Evolutionary conservation across 345 rosid species (phyloP), one percentile per base, ranked within the genome.

Genomic region (Gossypium bickii): DNA sequence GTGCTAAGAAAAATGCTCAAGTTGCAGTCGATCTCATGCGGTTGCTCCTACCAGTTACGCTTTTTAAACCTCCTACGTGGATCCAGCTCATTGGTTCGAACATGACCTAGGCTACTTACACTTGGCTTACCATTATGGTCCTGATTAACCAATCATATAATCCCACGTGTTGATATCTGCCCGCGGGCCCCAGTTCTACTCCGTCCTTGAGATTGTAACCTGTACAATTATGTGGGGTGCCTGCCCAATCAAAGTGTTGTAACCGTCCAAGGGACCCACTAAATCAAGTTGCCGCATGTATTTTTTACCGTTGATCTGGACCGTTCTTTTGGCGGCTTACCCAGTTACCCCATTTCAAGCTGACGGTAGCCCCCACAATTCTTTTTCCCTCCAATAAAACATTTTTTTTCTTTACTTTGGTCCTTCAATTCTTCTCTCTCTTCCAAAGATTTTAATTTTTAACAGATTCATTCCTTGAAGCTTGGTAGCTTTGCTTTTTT

Each of bases 401-500:
- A 43, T 63, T 45, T 64, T 12, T 44, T 24, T 12, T 43, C 24
- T 34, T 55, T 29, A 34, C 17, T 71, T 41, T 49, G 22, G 13
- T 4, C 41, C 56, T 51, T 51, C 56, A 51, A 10, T 72, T 57
- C 51, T 58, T 44, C 27, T 66, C 61, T 75, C 34, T 70, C 52
- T 70, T 12, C 24, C 63, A 22, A 44, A 57, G 70, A 13, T 65
- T 67, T 52, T 62, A 74, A 80, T 75, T 65, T 67, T 52, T 62
- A 74, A 80, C 76, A 11, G 63, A 79, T 84, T 77, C 86, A 80
- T 77, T 80, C 58, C 80, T 75, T 78, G 66, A 67, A 81, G 83
- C 78, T 72, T 43, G 73, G 48, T 72, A 43, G 44, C 74, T 64
- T 53, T 76, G 59, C 72, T 20, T 72, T 77, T 58, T 20, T 71